phyloP scores from a whole-genome alignment of 129 eudicot species.

The Pittosporum tobira region DNA sequence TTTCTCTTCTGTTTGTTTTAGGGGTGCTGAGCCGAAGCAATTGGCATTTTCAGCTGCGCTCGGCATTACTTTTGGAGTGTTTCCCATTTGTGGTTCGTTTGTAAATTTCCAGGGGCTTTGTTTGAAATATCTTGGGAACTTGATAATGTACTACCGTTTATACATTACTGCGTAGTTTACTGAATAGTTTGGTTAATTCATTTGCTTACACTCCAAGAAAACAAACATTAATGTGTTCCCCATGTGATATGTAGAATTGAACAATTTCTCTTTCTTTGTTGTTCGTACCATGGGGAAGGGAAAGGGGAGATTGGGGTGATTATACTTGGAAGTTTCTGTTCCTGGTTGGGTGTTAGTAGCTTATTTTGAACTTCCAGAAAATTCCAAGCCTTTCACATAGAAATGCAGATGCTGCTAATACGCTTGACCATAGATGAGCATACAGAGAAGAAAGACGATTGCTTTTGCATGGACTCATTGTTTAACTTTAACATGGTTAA shows the following conservation, averaged over 20 bases:
- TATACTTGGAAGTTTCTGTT: not conserved
- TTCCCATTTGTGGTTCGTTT: conserved; percentile 79
- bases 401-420: too few species aligned
- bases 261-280: too few species aligned
- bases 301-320: too few species aligned
- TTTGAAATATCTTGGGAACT: not conserved
- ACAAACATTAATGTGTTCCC: too few species aligned
- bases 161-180: too few species aligned
- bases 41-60: conserved; percentile 81
- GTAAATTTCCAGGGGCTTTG: not conserved
- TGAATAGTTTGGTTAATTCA: too few species aligned
- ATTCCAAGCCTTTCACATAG: too few species aligned
- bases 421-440: not conserved
- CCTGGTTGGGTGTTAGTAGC: not conserved
- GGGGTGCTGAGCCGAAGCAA: conserved; percentile 96
- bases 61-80: conserved; percentile 72
- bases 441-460: not conserved
- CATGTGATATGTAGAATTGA: too few species aligned
- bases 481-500: not conserved
- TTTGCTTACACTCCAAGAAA: too few species aligned
- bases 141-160: not conserved
- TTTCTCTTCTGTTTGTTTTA: conserved; percentile 16
- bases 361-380: not conserved
- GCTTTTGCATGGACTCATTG: not conserved
- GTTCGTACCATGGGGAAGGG: too few species aligned